Base-by-base conservation (phyloP, 768 basidiomycete species). In the Boletellus emodensis region DNA sequence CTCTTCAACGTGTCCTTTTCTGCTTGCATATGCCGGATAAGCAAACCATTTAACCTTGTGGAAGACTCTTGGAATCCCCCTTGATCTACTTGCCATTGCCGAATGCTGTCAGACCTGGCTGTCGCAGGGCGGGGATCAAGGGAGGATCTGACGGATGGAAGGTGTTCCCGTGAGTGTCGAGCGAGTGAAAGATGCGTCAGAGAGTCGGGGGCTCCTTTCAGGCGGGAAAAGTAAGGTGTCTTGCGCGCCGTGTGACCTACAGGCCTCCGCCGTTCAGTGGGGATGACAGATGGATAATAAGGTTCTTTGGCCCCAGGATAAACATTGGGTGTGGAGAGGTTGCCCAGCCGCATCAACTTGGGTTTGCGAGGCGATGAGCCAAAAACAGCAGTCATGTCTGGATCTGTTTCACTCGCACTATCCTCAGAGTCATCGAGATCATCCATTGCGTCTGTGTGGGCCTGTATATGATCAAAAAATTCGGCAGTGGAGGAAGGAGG, bases 1-100 rank as follows among this genome's bases (percentile, higher is more conserved):
- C 82, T 76, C 71, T 80, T 85, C 59, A 93, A 75, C 32, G 81
- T 83, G 61, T 90, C 85, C 71, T 82, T 83, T 71, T 93, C 90
- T 46, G 83, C 77, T 69, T 87, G 86, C 73, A 92, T 86, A 64
- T 93, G 90, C 65, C 85, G 83, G 47, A 83, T 70, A 46, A 93
- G 70, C 81, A 93, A 78, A 54, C 88, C 90, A 63, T 92, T 88
- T 56, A 92, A 70, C 68, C 75, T 80, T 69, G 70, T 75, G 53
- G 84, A 64, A 26, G 82, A 82, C 66, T 86, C 83, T 56, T 81
- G 72, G 64, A 71, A 70, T 37, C 59, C 63, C 32, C 62, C 58
- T 46, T 72, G 69, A 5, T 68, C 64, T 40, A 40, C 52, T 48
- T 54, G 68, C 66, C 66, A 70, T 28, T 35, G 60, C 35, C 56